Evolutionary conservation across 495 filamentous ascomycete genomes (phyloP), one percentile per base, ranked within the genome.

Genomic region (Penicillium dipodomyicola): DNA sequence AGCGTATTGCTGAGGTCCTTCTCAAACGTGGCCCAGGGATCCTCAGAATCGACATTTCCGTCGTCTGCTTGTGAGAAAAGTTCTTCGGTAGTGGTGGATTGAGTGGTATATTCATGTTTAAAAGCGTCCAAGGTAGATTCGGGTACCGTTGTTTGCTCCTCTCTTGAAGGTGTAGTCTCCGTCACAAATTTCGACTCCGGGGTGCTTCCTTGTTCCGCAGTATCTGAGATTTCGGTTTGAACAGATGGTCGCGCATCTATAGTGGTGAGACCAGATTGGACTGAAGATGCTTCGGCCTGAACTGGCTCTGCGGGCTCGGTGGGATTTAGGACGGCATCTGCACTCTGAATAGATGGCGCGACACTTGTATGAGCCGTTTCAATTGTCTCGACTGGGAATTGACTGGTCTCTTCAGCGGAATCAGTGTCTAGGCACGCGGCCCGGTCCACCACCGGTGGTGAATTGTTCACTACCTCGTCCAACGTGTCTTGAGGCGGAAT

Each of bases 401-500:
- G 37, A 22, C 37, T 22, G 17, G 4, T 32, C 23, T 52, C 32
- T 22, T 52, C 39, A 4, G 22, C 50, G 14, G 25, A 42, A n/a
- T 17, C 25, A 3, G 25, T 39, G 7, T 56, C 51, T 22, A 27
- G 39, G 8, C 42, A 40, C 10, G 22, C 20, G 15, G 41, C 37
- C 29, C 25, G 42, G 49, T 53, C 44, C n/a, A 22, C 48, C 23
- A 37, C 20, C 29, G 62, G 47, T 4, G 56, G 41, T 37, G 20
- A 15, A 42, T 35, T 33, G 39, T 58, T 45, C 48, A 44, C 48
- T 14, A 33, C 30, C 8, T 12, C 14, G 20, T 52, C 47, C 42
- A 56, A 23, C 2, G 56, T 48, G 23, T 62, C 44, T 30, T 54
- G 47, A n/a, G 60, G 29, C 11, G 35, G 46, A 17, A n/a, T 49